Base-by-base conservation (phyloP, 75 land plant species). In the Larix kaempferi region DNA sequence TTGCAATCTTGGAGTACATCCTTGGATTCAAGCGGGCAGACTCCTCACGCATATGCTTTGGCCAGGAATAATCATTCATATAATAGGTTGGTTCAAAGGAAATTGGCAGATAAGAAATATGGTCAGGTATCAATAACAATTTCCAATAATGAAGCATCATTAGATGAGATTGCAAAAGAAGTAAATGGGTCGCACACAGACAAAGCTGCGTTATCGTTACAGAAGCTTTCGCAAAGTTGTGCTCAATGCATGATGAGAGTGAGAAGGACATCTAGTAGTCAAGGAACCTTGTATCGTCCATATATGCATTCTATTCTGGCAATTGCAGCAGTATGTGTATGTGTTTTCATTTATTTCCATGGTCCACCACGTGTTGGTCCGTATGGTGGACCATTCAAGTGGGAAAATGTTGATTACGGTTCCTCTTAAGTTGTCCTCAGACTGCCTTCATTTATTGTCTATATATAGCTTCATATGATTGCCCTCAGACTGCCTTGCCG, bases 261-360 rank as follows among this genome's bases (percentile, higher is more conserved):
- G 39, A 65, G 74, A 21, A 78, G 61, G 61, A 21, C 72, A 12
- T 59, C 78, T 56, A 79, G 84, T 19, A 8, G 73, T n/a, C 82
- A 76, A 58, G 81, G 92, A 22, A 83, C 83, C 49, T 83, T 87
- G 72, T 78, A 84, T 23, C 85, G 94, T 35, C 94, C 99, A 1
- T 91, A 86, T 61, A 52, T 92, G 56, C 87, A 84, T 58, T 87
- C 91, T 5, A 81, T 96, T 89, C 88, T 96, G 58, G 89, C 90
- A 16, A 89, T 96, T 69, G 99, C 94, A 61, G 91, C 93, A 41
- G 87, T 93, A 7, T 93, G 96, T 75, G 99, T 92, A 5, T 94
- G 95, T 85, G 98, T 95, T 52, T 94, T 92, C 78, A 39, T 95
- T 27, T 80, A 87, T 74, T 73, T 88, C 59, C 74, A 89, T 57